Conservation (phyloP, 257 asterid species). For the Craterostigma plantagineum region DNA sequence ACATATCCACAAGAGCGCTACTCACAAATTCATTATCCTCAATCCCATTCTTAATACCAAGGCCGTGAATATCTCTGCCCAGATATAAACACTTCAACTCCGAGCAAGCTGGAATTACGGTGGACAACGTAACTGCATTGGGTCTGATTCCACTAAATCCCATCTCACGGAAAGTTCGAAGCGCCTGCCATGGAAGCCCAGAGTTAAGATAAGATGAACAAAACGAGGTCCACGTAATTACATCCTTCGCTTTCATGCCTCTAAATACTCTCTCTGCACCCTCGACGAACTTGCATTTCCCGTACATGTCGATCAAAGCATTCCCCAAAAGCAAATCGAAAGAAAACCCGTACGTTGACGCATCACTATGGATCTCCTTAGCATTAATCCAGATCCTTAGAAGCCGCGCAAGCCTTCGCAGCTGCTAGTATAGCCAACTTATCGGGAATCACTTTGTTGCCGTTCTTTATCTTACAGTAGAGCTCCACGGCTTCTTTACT, state of each 20-base stretch:
- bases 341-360: slow-evolving; percentile 15
- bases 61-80: slow-evolving; percentile 48
- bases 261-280: slow-evolving; percentile 42
- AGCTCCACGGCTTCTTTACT: slow-evolving; percentile 19
- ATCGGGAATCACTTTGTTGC: slow-evolving; percentile 15
- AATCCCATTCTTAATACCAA: slow-evolving; percentile 36
- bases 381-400: slow-evolving; percentile 33
- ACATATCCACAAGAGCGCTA: slow-evolving; percentile 59
- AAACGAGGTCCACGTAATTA: slow-evolving; percentile 59
- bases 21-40: slow-evolving; percentile 33
- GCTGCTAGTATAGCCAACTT: slow-evolving; percentile 22
- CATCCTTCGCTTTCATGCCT: slow-evolving; percentile 30
- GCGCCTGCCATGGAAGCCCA: slow-evolving; percentile 28
- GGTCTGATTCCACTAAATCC: slow-evolving; percentile 27
- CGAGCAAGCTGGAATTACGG: slow-evolving; percentile 62
- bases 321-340: slow-evolving; percentile 46
- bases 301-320: slow-evolving; percentile 54
- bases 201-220: slow-evolving; percentile 47
- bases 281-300: slow-evolving; percentile 34
- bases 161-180: slow-evolving; percentile 34
- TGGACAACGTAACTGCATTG: slow-evolving; percentile 37
- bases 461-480: slow-evolving; percentile 14
- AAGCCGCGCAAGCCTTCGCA: slow-evolving; percentile 25
- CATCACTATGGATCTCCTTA: slow-evolving; percentile 40
- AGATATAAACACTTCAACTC: slow-evolving; percentile 26